Base-by-base conservation (phyloP, 495 filamentous ascomycete species). In the Xanthoparmelia taractica region DNA sequence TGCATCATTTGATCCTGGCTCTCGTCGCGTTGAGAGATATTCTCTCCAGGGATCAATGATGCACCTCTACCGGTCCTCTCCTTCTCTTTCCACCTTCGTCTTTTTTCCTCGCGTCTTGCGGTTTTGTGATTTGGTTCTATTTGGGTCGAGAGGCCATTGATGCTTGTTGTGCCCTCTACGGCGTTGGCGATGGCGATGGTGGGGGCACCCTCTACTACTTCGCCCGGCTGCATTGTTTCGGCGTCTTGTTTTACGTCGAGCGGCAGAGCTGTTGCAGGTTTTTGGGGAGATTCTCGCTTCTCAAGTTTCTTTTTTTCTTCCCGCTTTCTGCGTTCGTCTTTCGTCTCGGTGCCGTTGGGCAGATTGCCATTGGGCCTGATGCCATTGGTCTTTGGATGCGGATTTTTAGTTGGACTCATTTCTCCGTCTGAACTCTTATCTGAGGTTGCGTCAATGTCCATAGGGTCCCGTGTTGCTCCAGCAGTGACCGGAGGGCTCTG, bases 221-320 rank as follows among this genome's bases (percentile, higher is more conserved):
- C 63, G 40, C 40, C 47, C n/a, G 57, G 63, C 33, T 56, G 33
- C 2, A 65, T 60, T 55, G 23, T 57, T 25, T 60, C 58, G 1
- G 59, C 59, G 25, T 50, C 6, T 40, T 52, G 40, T 56, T 41
- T 27, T 8, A 61, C 31, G 15, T 37, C 38, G 0, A 38, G 20
- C 17, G 58, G 64, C 2, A 61, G 40, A n/a, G 57, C 45, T 8
- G 55, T 59, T 41, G 11, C 13, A 8, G 57, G 56, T 7, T 40
- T 40, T 29, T 34, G 8, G 20, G 29, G 29, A 36, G 13, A 18
- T 18, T 10, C 15, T n/a, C 6, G 33, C 5, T 25, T 31, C 12
- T 36, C 15, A 1, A 36, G 0, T 31, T 38, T 59, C 10, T 10
- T 48, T 13, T 37, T 47, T 48, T 12, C 18, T 38, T 15, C 48